phyloP scores from a whole-genome alignment of 176 grass and related monocot species.

The Secale cereale region DNA sequence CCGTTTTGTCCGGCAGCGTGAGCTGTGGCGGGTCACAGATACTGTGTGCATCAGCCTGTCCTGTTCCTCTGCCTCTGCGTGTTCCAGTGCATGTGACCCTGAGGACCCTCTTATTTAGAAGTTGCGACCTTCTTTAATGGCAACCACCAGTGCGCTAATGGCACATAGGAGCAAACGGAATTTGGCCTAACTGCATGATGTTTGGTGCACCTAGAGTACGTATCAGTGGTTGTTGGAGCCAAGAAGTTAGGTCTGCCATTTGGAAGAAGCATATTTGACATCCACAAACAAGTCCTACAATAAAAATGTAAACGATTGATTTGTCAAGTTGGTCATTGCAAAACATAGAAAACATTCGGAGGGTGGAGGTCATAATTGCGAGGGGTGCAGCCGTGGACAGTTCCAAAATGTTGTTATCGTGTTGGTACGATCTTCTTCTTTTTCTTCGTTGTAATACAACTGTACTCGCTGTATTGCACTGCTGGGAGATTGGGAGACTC shows the following conservation, averaged over 20 bases:
- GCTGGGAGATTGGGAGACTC: not conserved
- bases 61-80: not conserved
- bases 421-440: not conserved
- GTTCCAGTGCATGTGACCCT: slow-evolving; percentile 22
- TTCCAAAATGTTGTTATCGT: not conserved
- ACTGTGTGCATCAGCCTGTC: not conserved
- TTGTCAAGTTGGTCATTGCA: not conserved
- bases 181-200: not conserved
- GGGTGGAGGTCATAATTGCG: not conserved
- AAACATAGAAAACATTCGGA: not conserved
- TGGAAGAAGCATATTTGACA: not conserved
- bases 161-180: not conserved
- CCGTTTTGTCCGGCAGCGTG: slow-evolving; percentile 1
- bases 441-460: not conserved
- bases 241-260: not conserved
- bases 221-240: not conserved
- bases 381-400: not conserved
- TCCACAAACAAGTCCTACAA: too few relatives aligned
- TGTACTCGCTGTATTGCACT: not conserved
- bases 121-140: not conserved
- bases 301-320: not conserved
- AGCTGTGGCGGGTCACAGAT: not conserved
- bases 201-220: not conserved
- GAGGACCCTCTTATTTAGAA: not conserved
- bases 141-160: not conserved